phyloP scores from a whole-genome alignment of 176 grass and related monocot genomes.

The Ensete glaucum region DNA sequence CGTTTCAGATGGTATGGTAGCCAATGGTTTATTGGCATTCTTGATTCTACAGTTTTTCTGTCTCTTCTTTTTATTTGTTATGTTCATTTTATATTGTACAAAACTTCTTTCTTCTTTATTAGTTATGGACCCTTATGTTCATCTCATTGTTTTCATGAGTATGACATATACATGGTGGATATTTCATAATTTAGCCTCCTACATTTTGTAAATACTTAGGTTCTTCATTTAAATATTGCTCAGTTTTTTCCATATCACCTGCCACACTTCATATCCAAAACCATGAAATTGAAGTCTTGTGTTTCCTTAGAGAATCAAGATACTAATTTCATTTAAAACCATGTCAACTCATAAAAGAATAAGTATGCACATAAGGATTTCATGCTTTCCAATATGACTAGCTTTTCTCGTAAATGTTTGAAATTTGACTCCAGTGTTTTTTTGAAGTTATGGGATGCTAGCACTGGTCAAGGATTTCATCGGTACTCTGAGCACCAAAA shows the following conservation, averaged over 20 bases:
- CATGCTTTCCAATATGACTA: background rate
- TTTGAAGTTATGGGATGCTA: conserved; percentile 98
- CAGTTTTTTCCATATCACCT: background rate
- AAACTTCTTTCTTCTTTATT: background rate
- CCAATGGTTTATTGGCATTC: background rate
- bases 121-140: background rate
- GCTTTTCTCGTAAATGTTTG: background rate
- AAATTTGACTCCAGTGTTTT: conserved; percentile 10
- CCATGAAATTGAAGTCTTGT: background rate
- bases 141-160: background rate
- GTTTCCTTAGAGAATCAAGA: background rate
- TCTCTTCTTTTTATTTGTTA: background rate
- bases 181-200: no score
- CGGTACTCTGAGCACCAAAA: conserved; percentile 66
- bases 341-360: background rate
- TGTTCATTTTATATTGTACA: background rate
- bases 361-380: background rate
- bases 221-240: background rate
- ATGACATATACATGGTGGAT: no score
- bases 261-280: background rate
- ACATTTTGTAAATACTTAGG: no score
- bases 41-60: background rate
- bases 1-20: no score
- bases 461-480: conserved; percentile 76
- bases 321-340: background rate